phyloP scores from a whole-genome alignment of 1,284 basidiomycete genomes.

The Microbotryum lychnidis-dioicae region DNA sequence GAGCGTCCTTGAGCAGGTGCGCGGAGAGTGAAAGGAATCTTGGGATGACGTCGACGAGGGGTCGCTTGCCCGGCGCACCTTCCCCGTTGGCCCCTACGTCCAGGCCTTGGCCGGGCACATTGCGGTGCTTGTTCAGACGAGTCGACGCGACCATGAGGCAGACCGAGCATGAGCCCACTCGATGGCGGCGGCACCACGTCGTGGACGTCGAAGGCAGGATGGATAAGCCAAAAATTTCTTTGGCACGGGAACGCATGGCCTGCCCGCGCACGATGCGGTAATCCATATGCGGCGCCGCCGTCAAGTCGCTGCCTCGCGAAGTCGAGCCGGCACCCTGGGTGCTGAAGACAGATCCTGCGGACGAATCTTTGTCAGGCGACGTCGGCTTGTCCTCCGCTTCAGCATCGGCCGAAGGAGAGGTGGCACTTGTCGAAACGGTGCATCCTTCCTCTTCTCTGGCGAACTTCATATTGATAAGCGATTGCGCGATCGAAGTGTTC shows the following conservation, averaged over 20 bases:
- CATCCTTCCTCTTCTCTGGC: constrained; percentile 11
- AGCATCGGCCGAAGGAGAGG: background rate
- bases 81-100: background rate
- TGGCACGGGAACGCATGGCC: constrained; percentile 29
- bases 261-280: constrained; percentile 33
- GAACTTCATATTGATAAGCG: constrained; percentile 31
- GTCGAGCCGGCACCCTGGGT: background rate
- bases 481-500: constrained; percentile 24
- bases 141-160: constrained; percentile 12
- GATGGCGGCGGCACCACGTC: constrained; percentile 29
- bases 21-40: constrained; percentile 65
- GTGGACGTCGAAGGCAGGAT: constrained; percentile 13
- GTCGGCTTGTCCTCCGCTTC: constrained; percentile 10
- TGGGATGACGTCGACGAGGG: constrained; percentile 56
- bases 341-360: constrained; percentile 7
- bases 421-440: background rate
- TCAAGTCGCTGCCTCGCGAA: background rate
- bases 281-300: constrained; percentile 31
- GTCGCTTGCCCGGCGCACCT: constrained; percentile 13
- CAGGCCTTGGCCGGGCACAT: constrained; percentile 24
- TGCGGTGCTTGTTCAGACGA: constrained; percentile 7
- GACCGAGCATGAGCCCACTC: constrained; percentile 22
- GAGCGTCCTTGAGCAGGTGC: constrained; percentile 56
- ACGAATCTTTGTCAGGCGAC: background rate
- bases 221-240: constrained; percentile 20